Evolutionary conservation across 768 basidiomycete genomes (phyloP).

Genomic region (Strobilomyces dryophilus): DNA sequence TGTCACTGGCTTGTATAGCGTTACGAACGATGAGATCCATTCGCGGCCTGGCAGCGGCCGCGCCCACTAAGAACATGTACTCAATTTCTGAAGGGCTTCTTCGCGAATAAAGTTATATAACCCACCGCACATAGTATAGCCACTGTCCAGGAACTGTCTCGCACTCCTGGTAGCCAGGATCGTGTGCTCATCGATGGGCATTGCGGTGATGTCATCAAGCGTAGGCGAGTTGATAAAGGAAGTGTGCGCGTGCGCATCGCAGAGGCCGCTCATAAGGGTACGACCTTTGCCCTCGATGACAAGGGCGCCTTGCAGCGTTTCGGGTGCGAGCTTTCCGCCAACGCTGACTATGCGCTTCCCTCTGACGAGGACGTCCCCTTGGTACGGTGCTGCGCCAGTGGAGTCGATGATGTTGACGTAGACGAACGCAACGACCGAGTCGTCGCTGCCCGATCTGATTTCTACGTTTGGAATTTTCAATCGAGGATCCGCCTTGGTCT

Average conservation of each 20-base stretch:
- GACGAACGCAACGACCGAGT: conserved; percentile 19
- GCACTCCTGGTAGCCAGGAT: conserved; percentile 29
- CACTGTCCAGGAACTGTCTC: conserved; percentile 32
- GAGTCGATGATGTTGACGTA: conserved; percentile 35
- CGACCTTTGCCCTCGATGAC: conserved; percentile 32
- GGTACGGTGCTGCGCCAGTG: conserved; percentile 31
- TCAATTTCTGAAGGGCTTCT: background rate
- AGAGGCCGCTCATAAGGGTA: conserved; percentile 35
- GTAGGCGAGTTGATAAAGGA: conserved; percentile 30
- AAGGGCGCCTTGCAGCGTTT: conserved; percentile 16
- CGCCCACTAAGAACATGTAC: conserved; percentile 23
- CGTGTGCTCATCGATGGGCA: conserved; percentile 33
- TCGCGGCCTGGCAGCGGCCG: conserved; percentile 32
- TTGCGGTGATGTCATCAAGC: conserved; percentile 27
- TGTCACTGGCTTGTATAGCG: conserved; percentile 32
- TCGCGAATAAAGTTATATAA: background rate
- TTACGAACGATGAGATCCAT: conserved; percentile 33
- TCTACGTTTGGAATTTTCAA: conserved; percentile 24
- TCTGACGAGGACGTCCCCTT: conserved; percentile 32
- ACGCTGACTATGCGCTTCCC: conserved; percentile 30
- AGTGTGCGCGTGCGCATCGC: conserved; percentile 34
- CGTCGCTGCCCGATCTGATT: conserved; percentile 20
- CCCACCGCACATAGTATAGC: conserved; percentile 36
- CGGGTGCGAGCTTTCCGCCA: conserved; percentile 19
- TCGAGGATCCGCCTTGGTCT: conserved; percentile 21